Evolutionary conservation across 1,284 basidiomycete genomes (phyloP).

Genomic region (Anthracocystis setariae): DNA sequence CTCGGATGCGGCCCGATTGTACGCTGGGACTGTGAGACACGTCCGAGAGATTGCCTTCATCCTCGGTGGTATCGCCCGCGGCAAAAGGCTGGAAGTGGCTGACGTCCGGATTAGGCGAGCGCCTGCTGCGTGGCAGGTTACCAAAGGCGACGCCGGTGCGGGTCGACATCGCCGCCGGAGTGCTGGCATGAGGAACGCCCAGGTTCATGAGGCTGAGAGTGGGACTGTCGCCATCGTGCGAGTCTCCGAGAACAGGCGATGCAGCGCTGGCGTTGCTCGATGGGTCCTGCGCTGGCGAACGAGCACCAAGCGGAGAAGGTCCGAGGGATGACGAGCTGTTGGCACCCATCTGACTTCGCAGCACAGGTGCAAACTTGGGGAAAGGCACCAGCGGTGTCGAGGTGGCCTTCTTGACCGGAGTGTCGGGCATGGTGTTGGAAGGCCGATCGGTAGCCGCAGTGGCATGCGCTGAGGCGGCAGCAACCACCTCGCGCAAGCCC

Average conservation of each 20-base stretch:
- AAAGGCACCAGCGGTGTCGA: constrained; percentile 41
- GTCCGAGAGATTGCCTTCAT: constrained; percentile 38
- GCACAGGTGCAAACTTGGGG: constrained; percentile 30
- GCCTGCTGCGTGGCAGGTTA: constrained; percentile 28
- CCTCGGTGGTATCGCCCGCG: constrained; percentile 27
- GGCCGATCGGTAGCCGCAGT: constrained; percentile 28
- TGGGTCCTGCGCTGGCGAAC: constrained; percentile 27
- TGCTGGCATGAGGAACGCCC: constrained; percentile 33
- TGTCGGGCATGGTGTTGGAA: constrained; percentile 68
- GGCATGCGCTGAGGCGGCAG: constrained; percentile 56
- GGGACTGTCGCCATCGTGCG: constrained; percentile 56
- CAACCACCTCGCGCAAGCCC: constrained; percentile 63
- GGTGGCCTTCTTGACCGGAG: constrained; percentile 65
- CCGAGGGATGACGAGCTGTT: constrained; percentile 15
- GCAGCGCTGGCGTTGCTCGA: constrained; percentile 17
- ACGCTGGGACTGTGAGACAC: constrained; percentile 40
- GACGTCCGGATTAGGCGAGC: constrained; percentile 17
- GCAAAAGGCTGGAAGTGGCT: constrained; percentile 9
- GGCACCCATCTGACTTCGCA: constrained; percentile 21
- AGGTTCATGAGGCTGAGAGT: constrained; percentile 44
- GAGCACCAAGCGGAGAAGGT: constrained; percentile 34
- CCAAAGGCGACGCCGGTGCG: constrained; percentile 24
- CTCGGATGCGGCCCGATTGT: constrained; percentile 36
- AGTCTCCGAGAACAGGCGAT: constrained; percentile 44
- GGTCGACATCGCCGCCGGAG: constrained; percentile 21